Evolutionary conservation across 2,329 filamentous ascomycete genomes (phyloP), one percentile per base, ranked within the genome.

Genomic region (Stagonosporopsis rhizophila): DNA sequence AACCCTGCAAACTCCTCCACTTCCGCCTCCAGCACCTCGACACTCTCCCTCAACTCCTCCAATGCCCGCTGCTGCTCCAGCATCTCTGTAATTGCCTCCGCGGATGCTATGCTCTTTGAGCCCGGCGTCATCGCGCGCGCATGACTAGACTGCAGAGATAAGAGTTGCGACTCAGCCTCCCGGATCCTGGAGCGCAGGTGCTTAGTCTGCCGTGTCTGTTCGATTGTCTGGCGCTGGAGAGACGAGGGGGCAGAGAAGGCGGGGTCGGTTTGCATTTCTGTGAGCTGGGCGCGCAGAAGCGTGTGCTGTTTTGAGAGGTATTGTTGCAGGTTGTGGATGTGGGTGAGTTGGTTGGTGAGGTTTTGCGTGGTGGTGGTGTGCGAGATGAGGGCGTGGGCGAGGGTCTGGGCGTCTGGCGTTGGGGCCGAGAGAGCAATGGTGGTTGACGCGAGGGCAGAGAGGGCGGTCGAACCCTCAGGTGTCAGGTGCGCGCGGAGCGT

Each of bases 121-220:
- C 57, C 58, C 6, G 66, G 62, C 38, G 65, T 69, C 59, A 63
- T 62, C 1, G 49, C 61, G 25, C 56, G 63, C 38, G 56, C 56
- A 35, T 71, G 70, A 17, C 52, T 56, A 8, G 55, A 54, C 23
- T 72, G 67, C 27, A 54, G 79, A 70, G 61, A 85, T 77, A 56
- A 64, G 12, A 77, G 64, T 39, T 66, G 69, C 34, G 75, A 71
- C 42, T 75, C 71, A 47, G 90, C 85, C 68, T 95, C 91, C 15
- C 85, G 85, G 1, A 93, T 79, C 64, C 89, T 89, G 2, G 85
- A 78, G 14, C 82, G 78, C 34, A 91, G 79, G n/a, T 84, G 77
- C 71, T 91, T 92, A 44, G 89, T 85, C 52, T 83, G 86, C 51
- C 90, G 86, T 61, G 88, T 86, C 76, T 89, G 85, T 46, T 95